These are phyloP conservation scores for Rhizoctonia solani DNA, from an alignment of 1,284 basidiomycete genomes.

Conservation along the genomic window DNA sequence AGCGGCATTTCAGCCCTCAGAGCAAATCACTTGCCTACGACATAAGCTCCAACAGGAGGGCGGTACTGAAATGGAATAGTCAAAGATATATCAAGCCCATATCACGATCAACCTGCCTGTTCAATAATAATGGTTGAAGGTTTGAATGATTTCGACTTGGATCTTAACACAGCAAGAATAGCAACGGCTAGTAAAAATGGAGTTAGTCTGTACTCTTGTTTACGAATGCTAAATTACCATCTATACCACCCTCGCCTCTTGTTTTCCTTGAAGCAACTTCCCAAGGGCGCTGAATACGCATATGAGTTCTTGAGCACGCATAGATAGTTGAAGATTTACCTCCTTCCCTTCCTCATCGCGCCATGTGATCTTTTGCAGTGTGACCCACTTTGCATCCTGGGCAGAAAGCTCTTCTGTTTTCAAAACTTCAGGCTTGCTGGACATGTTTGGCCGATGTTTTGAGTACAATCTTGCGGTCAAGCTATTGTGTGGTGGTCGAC, in stretches of 20 bases:
- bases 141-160: constrained; percentile 64
- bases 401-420: constrained; percentile 54
- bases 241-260: constrained; percentile 70
- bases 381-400: constrained; percentile 73
- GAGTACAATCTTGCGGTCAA: neutral
- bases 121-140: constrained; percentile 82
- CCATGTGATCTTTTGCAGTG: constrained; percentile 73
- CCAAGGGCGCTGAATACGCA: constrained; percentile 68
- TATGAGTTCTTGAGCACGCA: neutral
- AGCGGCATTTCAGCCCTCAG: constrained; percentile 29
- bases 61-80: constrained; percentile 54
- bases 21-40: constrained; percentile 60
- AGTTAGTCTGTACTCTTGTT: neutral
- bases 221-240: constrained; percentile 58
- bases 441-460: constrained; percentile 41
- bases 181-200: constrained; percentile 64
- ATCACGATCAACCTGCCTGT: constrained; percentile 49
- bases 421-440: constrained; percentile 45
- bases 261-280: constrained; percentile 84
- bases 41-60: constrained; percentile 72
- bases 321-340: constrained; percentile 48
- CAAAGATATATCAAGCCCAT: neutral
- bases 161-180: constrained; percentile 77
- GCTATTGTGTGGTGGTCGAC: neutral
- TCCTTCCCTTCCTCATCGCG: constrained; percentile 72